Evolutionary conservation across 2,329 filamentous ascomycete species (phyloP).

Genomic region (Teratosphaeria zuluensis): DNA sequence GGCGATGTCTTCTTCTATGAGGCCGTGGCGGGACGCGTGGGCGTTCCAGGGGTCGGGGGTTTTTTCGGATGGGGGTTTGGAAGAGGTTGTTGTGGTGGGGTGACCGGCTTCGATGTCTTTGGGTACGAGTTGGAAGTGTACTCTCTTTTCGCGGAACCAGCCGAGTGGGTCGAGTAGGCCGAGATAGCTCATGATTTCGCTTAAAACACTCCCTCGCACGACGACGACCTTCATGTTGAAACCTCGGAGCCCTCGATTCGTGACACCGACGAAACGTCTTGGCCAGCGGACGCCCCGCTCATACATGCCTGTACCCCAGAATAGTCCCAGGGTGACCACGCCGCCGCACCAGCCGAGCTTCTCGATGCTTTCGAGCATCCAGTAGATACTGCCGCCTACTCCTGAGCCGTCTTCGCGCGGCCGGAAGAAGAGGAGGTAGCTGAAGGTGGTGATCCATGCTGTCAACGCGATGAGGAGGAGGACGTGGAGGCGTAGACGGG

Average conservation of each 20-base stretch:
- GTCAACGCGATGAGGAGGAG: slow-evolving; percentile 78
- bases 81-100: not conserved
- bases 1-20: slow-evolving; percentile 76
- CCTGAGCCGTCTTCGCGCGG: slow-evolving; percentile 90
- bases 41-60: slow-evolving; percentile 24
- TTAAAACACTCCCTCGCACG: slow-evolving; percentile 71
- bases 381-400: slow-evolving; percentile 89
- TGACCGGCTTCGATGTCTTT: slow-evolving; percentile 31
- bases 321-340: slow-evolving; percentile 71
- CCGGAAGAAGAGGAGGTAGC: slow-evolving; percentile 85
- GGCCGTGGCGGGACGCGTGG: slow-evolving; percentile 22
- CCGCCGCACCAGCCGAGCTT: slow-evolving; percentile 89
- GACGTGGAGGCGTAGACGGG: slow-evolving; percentile 80
- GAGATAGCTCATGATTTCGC: slow-evolving; percentile 55
- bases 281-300: slow-evolving; percentile 93
- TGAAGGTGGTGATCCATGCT: slow-evolving; percentile 74
- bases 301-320: slow-evolving; percentile 95
- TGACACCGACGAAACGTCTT: slow-evolving; percentile 75
- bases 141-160: slow-evolving; percentile 23
- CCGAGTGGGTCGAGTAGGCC: slow-evolving; percentile 23
- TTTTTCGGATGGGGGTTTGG: not conserved
- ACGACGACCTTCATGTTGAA: slow-evolving; percentile 97
- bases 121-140: slow-evolving; percentile 28
- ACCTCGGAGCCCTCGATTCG: slow-evolving; percentile 77
- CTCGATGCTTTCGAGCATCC: slow-evolving; percentile 83